phyloP scores from a whole-genome alignment of 495 filamentous ascomycete species.

The Penicillium subrubescens region DNA sequence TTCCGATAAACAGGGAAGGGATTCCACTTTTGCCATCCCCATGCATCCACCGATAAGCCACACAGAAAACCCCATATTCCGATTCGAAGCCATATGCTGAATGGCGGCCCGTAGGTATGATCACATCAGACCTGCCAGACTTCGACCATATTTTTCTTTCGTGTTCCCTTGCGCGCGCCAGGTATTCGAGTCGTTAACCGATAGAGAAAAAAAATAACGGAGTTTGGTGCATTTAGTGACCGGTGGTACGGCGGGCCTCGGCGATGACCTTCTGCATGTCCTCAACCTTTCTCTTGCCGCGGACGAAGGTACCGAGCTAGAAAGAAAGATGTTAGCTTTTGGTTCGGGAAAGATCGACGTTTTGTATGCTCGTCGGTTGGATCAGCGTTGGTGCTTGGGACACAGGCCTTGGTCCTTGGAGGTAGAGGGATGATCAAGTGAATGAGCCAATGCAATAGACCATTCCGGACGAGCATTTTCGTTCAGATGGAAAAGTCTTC shows the following conservation, averaged over 20 bases:
- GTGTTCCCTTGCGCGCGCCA: constrained; percentile 27
- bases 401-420: background rate
- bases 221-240: constrained; percentile 64
- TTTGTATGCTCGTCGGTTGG: background rate
- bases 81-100: constrained; percentile 33
- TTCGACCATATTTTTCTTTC: constrained; percentile 27
- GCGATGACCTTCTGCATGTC: constrained; percentile 97
- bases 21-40: constrained; percentile 38
- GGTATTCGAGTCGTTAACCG: constrained; percentile 36
- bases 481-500: background rate
- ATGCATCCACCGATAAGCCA: constrained; percentile 30
- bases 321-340: constrained; percentile 20
- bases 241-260: constrained; percentile 78
- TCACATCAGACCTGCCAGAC: constrained; percentile 16
- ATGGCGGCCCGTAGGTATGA: constrained; percentile 13
- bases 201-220: constrained; percentile 38
- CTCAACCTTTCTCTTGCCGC: constrained; percentile 98
- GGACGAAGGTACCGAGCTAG: constrained; percentile 92
- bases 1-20: constrained; percentile 27
- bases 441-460: background rate
- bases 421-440: background rate
- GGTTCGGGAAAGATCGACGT: background rate
- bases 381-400: background rate
- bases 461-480: background rate
- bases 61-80: constrained; percentile 32